Percentiles rank a stretch among this genome's conserved stretches.
Evolutionary conservation across 768 basidiomycete genomes (phyloP).

Genomic region (Chalciporus pseudorubinellus): DNA sequence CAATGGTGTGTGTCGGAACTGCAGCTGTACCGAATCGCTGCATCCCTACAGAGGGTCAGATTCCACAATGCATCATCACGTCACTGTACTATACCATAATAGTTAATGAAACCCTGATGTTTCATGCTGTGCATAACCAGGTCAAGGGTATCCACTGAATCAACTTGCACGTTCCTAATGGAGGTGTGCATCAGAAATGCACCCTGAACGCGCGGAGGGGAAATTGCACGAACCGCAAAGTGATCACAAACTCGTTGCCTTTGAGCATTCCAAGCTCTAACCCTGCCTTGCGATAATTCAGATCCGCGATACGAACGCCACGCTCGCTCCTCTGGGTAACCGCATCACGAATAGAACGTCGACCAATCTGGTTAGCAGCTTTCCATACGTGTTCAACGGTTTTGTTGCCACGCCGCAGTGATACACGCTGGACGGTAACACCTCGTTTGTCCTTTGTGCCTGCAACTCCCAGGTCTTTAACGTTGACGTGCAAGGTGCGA

Average conservation of each 20-base stretch:
- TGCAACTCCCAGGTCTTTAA: constrained; percentile 84
- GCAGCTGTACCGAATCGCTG: constrained; percentile 98
- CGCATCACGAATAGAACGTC: constrained; percentile 56
- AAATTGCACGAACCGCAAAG: constrained; percentile 60
- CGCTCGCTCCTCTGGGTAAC: constrained; percentile 78
- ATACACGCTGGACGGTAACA: constrained; percentile 91
- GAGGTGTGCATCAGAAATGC: not conserved
- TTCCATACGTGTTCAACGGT: constrained; percentile 86
- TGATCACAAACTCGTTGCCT: constrained; percentile 94
- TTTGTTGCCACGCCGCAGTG: constrained; percentile 71
- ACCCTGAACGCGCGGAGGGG: constrained; percentile 15
- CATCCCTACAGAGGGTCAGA: constrained; percentile 67
- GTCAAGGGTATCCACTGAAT: constrained; percentile 69
- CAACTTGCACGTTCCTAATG: constrained; percentile 78
- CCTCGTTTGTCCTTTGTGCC: constrained; percentile 99
- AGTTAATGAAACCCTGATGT: constrained; percentile 91
- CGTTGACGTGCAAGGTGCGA: constrained; percentile 68
- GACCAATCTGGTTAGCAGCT: constrained; percentile 64
- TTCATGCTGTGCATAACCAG: constrained; percentile 76
- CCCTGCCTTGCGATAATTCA: constrained; percentile 77
- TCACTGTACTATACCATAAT: constrained; percentile 64
- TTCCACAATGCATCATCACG: not conserved
- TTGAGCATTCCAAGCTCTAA: constrained; percentile 95
- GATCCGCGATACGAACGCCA: constrained; percentile 83
- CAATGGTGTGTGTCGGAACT: constrained; percentile 93